phyloP scores from a whole-genome alignment of 2,329 filamentous ascomycete species.

The Tolypocladium pustulatum region DNA sequence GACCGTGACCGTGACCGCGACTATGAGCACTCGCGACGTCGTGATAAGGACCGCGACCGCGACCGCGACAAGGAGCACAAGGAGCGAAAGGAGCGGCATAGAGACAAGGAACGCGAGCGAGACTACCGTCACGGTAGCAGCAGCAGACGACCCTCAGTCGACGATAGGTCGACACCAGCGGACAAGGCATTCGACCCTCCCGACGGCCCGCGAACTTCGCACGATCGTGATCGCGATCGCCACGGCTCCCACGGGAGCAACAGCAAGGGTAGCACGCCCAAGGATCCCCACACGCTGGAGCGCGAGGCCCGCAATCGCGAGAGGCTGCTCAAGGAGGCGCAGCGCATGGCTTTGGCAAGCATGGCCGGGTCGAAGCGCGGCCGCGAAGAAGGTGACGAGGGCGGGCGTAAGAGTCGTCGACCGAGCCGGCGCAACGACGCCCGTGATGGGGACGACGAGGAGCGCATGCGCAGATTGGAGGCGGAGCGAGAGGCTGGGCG shows the following conservation, averaged over 20 bases:
- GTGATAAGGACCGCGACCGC: conserved; percentile 25
- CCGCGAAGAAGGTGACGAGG: conserved; percentile 32
- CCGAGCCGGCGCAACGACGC: conserved; percentile 39
- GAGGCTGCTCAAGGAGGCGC: conserved; percentile 56
- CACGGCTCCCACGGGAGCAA: conserved; percentile 22
- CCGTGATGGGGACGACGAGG: conserved; percentile 34
- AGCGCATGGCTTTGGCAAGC: conserved; percentile 47
- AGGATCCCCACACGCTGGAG: conserved; percentile 59
- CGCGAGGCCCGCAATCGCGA: conserved; percentile 57
- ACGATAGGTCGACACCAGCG: conserved; percentile 15
- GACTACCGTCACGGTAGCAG: conserved; percentile 19
- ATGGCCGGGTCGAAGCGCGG: conserved; percentile 38
- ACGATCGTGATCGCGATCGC: conserved; percentile 25
- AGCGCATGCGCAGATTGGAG: conserved; percentile 44
- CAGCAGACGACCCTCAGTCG: conserved; percentile 20
- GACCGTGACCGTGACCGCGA: conserved; percentile 28
- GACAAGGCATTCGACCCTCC: conserved; percentile 32
- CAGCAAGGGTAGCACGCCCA: conserved; percentile 13
- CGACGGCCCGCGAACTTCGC: conserved; percentile 26
- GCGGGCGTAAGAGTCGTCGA: conserved; percentile 22
- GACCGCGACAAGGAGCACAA: conserved; percentile 24
- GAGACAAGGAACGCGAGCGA: conserved; percentile 21
- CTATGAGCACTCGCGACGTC: conserved; percentile 19
- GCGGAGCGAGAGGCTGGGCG: conserved; percentile 46
- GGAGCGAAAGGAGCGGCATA: conserved; percentile 23